Base-by-base conservation (phyloP, 768 basidiomycete species). In the Daedalea quercina region DNA sequence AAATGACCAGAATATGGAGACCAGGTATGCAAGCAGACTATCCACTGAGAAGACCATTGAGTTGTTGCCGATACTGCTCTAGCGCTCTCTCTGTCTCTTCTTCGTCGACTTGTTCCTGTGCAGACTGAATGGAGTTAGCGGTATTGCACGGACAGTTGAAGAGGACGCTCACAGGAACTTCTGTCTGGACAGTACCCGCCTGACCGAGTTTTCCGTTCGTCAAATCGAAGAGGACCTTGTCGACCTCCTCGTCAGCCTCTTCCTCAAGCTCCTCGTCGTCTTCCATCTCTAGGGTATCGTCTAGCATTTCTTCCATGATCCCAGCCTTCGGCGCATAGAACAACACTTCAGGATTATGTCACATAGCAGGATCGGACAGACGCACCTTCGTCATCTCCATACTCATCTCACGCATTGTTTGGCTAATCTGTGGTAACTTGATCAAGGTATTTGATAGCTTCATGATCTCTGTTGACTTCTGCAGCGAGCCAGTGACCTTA, bases 391-490 rank as follows among this genome's bases (percentile, higher is more conserved):
- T 98, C 96, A 98, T 97, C 70, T 99, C 96, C 87, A 94, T 92
- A 61, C 88, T 92, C 93, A 99, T 94, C 64, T 96, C 89, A 33
- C 93, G 81, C 96, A 99, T 99, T 0, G 82, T 80, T 57, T 83
- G 85, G 69, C 86, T 88, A 45, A 98, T 82, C 67, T 98, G 93
- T 17, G 96, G 96, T 15, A 99, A 76, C 62, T 85, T 94, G 58
- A 98, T 75, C 44, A 98, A 78, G 24, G 86, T 73, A 71, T 95
- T 98, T n/a, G 94, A 94, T 40, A 94, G 76, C 71, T 89, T 98
- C 94, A 99, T 98, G 56, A 98, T 97, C 67, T 98, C 94, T 1
- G 95, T 94, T 7, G 94, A 96, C 69, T 94, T 96, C 71, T 97
- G 95, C 56, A 99, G 74, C 6, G 94, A 82, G n/a, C 96, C 96